Evolutionary conservation across 2,329 filamentous ascomycete genomes (phyloP).

Genomic region (Aspergillus unguis): DNA sequence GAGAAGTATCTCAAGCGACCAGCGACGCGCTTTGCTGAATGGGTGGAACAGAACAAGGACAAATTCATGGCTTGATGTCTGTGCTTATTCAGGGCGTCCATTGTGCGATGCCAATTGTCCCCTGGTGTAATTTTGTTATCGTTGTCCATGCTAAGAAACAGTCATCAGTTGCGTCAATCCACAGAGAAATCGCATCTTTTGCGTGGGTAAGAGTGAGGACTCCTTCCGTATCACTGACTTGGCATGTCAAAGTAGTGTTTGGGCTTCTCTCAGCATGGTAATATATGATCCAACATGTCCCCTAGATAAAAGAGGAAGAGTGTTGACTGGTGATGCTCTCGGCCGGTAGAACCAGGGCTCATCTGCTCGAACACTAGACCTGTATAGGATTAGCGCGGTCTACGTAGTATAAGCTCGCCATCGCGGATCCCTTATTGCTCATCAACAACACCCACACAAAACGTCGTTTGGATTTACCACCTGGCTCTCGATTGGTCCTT

Average conservation of each 20-base stretch:
- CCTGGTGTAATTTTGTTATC: neutral
- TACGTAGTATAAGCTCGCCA: slow-evolving; percentile 15
- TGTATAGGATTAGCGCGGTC: neutral
- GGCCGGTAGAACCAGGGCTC: neutral
- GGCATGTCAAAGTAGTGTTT: neutral
- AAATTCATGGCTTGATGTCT: slow-evolving; percentile 15
- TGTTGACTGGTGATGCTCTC: neutral
- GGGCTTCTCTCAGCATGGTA: no score
- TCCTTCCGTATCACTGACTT: neutral
- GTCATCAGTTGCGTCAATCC: neutral
- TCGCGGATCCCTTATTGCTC: slow-evolving; percentile 21
- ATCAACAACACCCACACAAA: slow-evolving; percentile 11
- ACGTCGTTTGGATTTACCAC: neutral
- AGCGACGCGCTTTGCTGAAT: slow-evolving; percentile 32
- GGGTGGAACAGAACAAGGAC: slow-evolving; percentile 31
- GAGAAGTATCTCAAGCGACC: slow-evolving; percentile 31
- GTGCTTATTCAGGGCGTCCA: neutral
- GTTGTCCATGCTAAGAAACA: neutral
- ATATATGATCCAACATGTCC: no score
- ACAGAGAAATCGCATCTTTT: no score
- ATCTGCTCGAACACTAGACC: neutral
- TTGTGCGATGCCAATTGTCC: neutral
- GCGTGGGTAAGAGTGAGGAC: no score
- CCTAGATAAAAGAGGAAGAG: no score
- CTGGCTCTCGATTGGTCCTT: neutral